These are phyloP conservation scores for Ophiosphaerella narmari DNA, from an alignment of 2,329 filamentous ascomycete species.

Conservation along the genomic window DNA sequence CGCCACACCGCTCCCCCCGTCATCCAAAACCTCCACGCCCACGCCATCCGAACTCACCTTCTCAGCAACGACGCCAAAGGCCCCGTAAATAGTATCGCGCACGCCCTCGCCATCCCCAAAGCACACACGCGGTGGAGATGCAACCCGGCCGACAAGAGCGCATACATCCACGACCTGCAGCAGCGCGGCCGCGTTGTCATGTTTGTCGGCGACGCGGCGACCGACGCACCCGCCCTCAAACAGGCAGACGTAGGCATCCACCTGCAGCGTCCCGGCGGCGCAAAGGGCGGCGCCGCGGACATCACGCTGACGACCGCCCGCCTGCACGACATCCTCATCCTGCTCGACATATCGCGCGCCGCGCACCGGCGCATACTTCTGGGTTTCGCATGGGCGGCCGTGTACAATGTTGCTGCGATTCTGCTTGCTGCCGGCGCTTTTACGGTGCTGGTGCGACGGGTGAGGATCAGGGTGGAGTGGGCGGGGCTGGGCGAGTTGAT, in stretches of 20 bases:
- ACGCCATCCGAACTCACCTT: constrained; percentile 58
- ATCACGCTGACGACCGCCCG: constrained; percentile 66
- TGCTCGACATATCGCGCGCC: constrained; percentile 59
- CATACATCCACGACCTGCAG: constrained; percentile 53
- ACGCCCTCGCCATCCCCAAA: constrained; percentile 40
- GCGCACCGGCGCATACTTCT: constrained; percentile 55
- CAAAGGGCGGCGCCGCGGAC: constrained; percentile 70
- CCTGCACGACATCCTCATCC: constrained; percentile 61
- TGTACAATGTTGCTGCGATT: constrained; percentile 73
- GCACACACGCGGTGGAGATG: constrained; percentile 51
- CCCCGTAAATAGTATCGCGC: constrained; percentile 56
- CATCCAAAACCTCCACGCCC: constrained; percentile 55
- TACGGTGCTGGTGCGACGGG: constrained; percentile 46
- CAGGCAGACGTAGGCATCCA: constrained; percentile 74
- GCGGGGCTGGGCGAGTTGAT: constrained; percentile 74
- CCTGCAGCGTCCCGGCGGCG: constrained; percentile 62
- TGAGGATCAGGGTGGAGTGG: constrained; percentile 65
- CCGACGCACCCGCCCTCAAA: constrained; percentile 74
- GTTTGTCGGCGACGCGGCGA: constrained; percentile 79
- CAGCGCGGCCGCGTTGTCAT: constrained; percentile 53
- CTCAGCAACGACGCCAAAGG: constrained; percentile 61
- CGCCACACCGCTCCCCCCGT: constrained; percentile 58
- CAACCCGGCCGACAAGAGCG: constrained; percentile 60
- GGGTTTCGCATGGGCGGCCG: constrained; percentile 72
- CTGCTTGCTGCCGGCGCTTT: constrained; percentile 64